Conservation (phyloP, 2,329 filamentous ascomycete genomes). For the Fusarium pseudograminearum region DNA sequence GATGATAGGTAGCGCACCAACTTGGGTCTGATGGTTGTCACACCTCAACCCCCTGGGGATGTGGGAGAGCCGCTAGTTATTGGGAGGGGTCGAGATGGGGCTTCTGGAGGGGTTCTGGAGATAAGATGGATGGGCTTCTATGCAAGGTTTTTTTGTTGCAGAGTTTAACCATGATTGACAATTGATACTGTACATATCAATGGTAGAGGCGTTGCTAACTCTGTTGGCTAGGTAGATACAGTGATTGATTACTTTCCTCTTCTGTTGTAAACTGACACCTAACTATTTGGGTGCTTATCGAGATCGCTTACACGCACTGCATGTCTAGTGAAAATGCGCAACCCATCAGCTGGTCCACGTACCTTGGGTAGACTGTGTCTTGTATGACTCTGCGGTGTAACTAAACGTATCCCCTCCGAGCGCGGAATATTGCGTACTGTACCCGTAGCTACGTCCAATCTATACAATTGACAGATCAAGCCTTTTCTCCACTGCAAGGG, state of each 20-base stretch:
- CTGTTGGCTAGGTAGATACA: too few species aligned
- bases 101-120: conserved; percentile 1
- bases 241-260: background rate
- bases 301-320: conserved; percentile 34
- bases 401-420: background rate
- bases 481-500: conserved; percentile 25
- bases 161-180: background rate
- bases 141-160: background rate
- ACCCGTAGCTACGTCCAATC: too few species aligned
- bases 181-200: background rate
- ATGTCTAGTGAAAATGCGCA: background rate
- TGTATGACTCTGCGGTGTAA: background rate
- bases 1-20: background rate
- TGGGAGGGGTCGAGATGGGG: background rate
- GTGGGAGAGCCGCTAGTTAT: conserved; percentile 4
- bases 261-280: background rate
- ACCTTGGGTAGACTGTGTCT: background rate
- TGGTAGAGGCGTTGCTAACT: background rate
- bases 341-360: background rate
- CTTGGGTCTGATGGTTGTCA: conserved; percentile 23
- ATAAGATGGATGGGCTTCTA: background rate
- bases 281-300: conserved; percentile 25
- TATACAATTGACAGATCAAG: background rate
- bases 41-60: conserved; percentile 10
- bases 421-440: conserved; percentile 21